Base-by-base conservation (phyloP, 108 stramenopile species). In the Conticribra weissflogii region DNA sequence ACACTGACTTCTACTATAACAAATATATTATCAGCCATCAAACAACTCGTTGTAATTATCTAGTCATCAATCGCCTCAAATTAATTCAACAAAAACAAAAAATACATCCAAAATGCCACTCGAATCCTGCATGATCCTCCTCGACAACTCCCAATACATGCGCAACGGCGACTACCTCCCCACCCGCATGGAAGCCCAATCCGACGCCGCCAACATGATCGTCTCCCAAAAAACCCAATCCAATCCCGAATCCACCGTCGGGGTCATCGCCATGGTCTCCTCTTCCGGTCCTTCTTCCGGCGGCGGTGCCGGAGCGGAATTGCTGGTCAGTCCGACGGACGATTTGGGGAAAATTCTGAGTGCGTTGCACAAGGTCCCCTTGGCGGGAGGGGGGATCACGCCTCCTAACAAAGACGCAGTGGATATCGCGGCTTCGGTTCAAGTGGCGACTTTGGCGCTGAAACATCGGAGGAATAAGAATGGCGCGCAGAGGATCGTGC, bases 391-490 rank as follows among this genome's bases (percentile, higher is more conserved):
- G 60, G 55, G 58, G 33, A 17, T 32, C 17, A 41, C 15, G 2
- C 24, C n/a, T n/a, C 24, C n/a, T n/a, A 61, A 52, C 24, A 60
- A 49, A 48, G 78, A 75, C 34, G 63, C 59, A 7, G 71, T 78
- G 49, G 90, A 97, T 84, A 76, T 99, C 41, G 72, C 90, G 14
- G 89, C 90, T 1, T 79, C 79, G 27, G 88, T 99, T 5, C 94
- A 97, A 61, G 95, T 99, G 30, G 98, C 98, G 8, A 84, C 88
- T 54, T 83, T 99, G 56, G 98, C 98, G 16, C 72, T 99, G 56
- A 98, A 99, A 68, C 97, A 99, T 81, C 91, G 98, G 16, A 82
- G 88, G 28, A 98, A 99, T 83, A 99, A 99, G 86, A 98, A 98
- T 80, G 98, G 98, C 9, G 76, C 85, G 24, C 97, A 98, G 81